A percentile compares a stretch with the other conserved stretches of the same genome.
These are phyloP conservation scores for Lanmaoa pseudosensibilis DNA, from an alignment of 768 basidiomycete genomes.

Conservation along the genomic window DNA sequence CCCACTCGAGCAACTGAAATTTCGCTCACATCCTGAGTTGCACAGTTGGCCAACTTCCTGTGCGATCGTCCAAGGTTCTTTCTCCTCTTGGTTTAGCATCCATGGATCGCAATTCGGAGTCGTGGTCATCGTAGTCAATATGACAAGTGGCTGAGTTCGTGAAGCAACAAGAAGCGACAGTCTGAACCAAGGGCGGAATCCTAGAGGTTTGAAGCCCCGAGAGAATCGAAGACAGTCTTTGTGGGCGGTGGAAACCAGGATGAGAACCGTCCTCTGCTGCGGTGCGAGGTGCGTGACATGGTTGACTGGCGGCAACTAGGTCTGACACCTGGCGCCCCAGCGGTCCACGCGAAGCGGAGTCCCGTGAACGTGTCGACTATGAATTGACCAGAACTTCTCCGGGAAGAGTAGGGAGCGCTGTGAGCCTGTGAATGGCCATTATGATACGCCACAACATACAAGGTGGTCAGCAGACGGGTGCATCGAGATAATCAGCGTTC, in stretches of 20 bases:
- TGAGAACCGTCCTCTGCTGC: constrained; percentile 2
- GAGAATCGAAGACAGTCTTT: background rate
- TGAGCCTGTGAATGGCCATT: background rate
- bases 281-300: constrained; percentile 7
- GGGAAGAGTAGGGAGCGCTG: background rate
- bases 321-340: background rate
- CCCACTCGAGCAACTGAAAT: background rate
- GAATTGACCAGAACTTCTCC: background rate
- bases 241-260: background rate
- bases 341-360: background rate
- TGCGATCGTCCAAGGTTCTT: constrained; percentile 19
- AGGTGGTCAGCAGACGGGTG: background rate
- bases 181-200: background rate
- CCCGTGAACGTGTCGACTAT: constrained; percentile 1
- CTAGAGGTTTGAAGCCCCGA: background rate
- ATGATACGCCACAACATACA: background rate
- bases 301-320: background rate
- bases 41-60: constrained; percentile 23
- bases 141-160: background rate
- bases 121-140: constrained; percentile 6
- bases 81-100: constrained; percentile 11
- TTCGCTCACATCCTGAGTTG: constrained; percentile 12
- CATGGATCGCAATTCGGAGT: constrained; percentile 8
- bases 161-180: background rate
- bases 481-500: background rate